Conservation (phyloP, 1,284 basidiomycete species). For the Sutorius eximius region DNA sequence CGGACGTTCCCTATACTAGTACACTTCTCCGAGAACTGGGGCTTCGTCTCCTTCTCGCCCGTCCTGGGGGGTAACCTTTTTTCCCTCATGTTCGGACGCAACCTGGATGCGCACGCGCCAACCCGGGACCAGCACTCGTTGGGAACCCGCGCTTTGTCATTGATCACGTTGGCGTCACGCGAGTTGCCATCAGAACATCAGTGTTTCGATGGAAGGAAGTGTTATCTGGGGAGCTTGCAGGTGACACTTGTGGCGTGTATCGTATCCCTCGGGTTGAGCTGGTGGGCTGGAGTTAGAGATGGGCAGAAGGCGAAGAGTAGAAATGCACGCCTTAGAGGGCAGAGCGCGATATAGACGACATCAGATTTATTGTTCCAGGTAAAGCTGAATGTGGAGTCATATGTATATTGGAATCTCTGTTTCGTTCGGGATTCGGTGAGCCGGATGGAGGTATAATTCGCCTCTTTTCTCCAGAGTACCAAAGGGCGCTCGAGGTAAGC, state of each 20-base stretch:
- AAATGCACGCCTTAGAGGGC: neutral
- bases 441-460: no score
- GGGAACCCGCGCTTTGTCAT: slow-evolving; percentile 1
- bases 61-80: slow-evolving; percentile 83
- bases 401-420: neutral
- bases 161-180: slow-evolving; percentile 9
- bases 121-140: slow-evolving; percentile 3
- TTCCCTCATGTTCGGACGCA: slow-evolving; percentile 79
- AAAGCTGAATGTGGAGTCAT: neutral
- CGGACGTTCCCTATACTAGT: slow-evolving; percentile 34
- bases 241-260: slow-evolving; percentile 46
- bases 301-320: slow-evolving; percentile 13
- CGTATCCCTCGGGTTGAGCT: slow-evolving; percentile 42
- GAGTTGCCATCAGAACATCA: slow-evolving; percentile 38
- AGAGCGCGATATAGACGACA: neutral
- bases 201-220: slow-evolving; percentile 47
- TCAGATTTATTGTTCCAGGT: neutral
- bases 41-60: slow-evolving; percentile 74
- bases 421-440: neutral
- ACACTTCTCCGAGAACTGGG: slow-evolving; percentile 86
- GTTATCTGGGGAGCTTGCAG: slow-evolving; percentile 46
- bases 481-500: no score
- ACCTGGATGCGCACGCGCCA: slow-evolving; percentile 70
- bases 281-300: slow-evolving; percentile 47
- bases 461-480: no score